Percentiles rank a stretch among this genome's conserved stretches.
Evolutionary conservation across 345 rosid genomes (phyloP).

Genomic region (Linum trigynum): DNA sequence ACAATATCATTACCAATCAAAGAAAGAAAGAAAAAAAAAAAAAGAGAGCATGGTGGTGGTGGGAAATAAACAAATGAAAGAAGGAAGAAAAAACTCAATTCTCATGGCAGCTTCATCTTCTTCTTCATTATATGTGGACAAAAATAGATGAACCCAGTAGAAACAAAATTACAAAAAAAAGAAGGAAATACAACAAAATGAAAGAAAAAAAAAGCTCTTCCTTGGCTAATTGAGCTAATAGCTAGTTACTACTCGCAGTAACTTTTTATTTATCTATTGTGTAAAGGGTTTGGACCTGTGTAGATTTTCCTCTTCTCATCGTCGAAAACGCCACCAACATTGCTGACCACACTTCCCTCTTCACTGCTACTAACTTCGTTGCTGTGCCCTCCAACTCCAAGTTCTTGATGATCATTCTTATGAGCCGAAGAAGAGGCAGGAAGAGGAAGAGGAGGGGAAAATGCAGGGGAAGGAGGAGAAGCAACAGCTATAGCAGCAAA

Average conservation of each 20-base stretch:
- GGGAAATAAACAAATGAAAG: too few relatives aligned
- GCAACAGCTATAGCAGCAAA: neutral
- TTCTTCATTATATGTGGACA: neutral
- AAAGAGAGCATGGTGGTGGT: too few relatives aligned
- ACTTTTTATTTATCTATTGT: slow-evolving; percentile 31
- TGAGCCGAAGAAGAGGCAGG: slow-evolving; percentile 14
- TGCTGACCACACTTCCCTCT: neutral
- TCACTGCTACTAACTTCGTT: slow-evolving; percentile 7
- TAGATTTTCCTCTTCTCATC: slow-evolving; percentile 46
- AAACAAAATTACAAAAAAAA: neutral
- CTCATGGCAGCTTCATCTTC: neutral
- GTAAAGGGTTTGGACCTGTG: slow-evolving; percentile 64
- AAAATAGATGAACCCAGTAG: too few relatives aligned
- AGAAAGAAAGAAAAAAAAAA: neutral
- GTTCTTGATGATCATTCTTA: slow-evolving; percentile 8
- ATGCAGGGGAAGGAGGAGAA: neutral
- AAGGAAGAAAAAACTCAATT: neutral
- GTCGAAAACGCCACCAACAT: slow-evolving; percentile 20
- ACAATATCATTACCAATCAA: neutral
- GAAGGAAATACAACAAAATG: too few relatives aligned
- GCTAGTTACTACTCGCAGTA: too few relatives aligned
- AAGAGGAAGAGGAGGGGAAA: neutral
- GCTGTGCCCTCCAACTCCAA: slow-evolving; percentile 5
- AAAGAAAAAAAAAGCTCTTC: too few relatives aligned
- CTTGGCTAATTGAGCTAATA: too few relatives aligned